Conservation (phyloP, 345 rosid genomes). For the Salix dunnii region DNA sequence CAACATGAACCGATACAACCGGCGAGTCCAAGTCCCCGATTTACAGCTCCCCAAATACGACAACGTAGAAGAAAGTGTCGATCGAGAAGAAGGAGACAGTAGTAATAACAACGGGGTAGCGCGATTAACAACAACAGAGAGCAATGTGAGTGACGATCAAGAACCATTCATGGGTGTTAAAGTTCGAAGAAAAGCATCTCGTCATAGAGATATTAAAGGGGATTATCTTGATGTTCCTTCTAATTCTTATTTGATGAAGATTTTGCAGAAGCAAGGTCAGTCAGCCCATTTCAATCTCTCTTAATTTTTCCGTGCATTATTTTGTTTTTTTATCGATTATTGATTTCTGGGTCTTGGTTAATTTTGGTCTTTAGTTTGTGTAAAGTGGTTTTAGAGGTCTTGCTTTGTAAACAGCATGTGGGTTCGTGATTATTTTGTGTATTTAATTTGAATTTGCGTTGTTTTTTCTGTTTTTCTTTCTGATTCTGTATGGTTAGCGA, state of each 20-base stretch:
- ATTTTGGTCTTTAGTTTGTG: not conserved
- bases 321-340: not conserved
- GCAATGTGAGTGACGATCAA: conserved; percentile 59
- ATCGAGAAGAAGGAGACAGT: conserved; percentile 30
- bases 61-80: conserved; percentile 22
- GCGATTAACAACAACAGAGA: conserved; percentile 34
- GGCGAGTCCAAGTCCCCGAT: conserved; percentile 55
- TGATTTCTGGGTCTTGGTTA: not conserved
- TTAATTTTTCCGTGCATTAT: not conserved
- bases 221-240: conserved; percentile 81
- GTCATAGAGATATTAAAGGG: conserved; percentile 68
- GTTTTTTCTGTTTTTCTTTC: not conserved
- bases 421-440: not conserved
- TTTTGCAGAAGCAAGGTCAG: conserved; percentile 81
- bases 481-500: not conserved
- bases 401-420: not conserved
- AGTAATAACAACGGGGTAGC: not conserved
- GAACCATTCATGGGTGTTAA: conserved; percentile 85
- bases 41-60: conserved; percentile 36
- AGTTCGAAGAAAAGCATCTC: conserved; percentile 79
- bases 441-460: not conserved
- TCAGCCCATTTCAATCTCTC: not conserved
- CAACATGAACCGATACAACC: conserved; percentile 38
- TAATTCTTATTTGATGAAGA: conserved; percentile 60
- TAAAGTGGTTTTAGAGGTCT: not conserved